These are phyloP conservation scores for Colletotrichum kahawae DNA, from an alignment of 2,329 filamentous ascomycete genomes.

Conservation along the genomic window DNA sequence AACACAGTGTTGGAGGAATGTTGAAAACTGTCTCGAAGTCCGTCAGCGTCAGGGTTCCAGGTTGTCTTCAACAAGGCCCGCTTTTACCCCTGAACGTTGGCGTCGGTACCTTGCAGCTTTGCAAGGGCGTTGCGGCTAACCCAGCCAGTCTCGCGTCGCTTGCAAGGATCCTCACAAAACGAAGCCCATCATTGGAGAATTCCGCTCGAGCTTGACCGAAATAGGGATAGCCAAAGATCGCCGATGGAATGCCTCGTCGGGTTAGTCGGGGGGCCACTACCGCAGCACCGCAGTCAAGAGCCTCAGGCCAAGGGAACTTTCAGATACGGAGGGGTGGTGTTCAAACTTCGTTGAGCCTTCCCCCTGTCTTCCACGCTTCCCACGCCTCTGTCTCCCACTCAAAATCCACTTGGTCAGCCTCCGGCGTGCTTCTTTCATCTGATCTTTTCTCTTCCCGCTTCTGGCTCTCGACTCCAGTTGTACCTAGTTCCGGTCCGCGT, in stretches of 20 bases:
- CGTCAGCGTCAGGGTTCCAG: slow-evolving; percentile 5
- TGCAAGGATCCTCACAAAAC: background rate
- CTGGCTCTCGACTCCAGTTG: background rate
- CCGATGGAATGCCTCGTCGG: slow-evolving; percentile 19
- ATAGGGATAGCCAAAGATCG: slow-evolving; percentile 25
- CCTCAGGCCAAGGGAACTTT: background rate
- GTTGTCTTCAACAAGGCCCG: slow-evolving; percentile 21
- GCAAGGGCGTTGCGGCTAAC: slow-evolving; percentile 3
- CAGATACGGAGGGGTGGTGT: background rate
- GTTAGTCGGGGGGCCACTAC: slow-evolving; percentile 11
- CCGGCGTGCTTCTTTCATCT: slow-evolving; percentile 24
- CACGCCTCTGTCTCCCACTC: background rate
- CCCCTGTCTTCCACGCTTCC: slow-evolving; percentile 1
- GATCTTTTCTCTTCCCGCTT: slow-evolving; percentile 26
- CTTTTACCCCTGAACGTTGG: slow-evolving; percentile 29
- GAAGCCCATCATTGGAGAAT: slow-evolving; percentile 22
- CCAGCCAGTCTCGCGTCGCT: background rate
- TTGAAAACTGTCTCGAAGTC: background rate
- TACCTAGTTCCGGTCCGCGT: background rate
- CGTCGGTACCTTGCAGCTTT: slow-evolving; percentile 17
- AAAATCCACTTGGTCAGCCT: background rate
- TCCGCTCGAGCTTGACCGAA: slow-evolving; percentile 4
- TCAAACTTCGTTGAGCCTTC: background rate
- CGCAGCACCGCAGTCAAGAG: background rate
- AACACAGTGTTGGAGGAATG: slow-evolving; percentile 8